A percentile compares a stretch with the other conserved stretches of the same genome.
Conservation (phyloP, 768 basidiomycete genomes). For the Neoboletus brunneissimus region DNA sequence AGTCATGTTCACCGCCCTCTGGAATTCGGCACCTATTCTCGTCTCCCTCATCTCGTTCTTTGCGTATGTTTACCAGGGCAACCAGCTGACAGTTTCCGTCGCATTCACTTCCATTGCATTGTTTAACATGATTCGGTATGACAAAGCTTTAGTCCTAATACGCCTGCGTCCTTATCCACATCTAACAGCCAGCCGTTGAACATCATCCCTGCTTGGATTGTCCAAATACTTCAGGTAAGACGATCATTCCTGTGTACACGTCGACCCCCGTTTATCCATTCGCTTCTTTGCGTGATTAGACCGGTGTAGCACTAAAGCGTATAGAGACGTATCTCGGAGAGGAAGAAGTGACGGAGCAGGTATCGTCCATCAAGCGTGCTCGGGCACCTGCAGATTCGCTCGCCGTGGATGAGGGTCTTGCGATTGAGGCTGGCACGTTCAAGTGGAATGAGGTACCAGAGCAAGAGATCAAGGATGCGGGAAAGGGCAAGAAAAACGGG, state of each 20-base stretch:
- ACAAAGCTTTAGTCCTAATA: neutral
- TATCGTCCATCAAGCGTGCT: conserved; percentile 51
- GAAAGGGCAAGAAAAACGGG: conserved; percentile 18
- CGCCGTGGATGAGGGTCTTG: conserved; percentile 37
- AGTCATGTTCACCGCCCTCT: conserved; percentile 67
- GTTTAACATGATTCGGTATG: conserved; percentile 78
- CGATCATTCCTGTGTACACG: neutral
- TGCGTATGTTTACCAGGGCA: conserved; percentile 65
- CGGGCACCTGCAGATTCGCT: conserved; percentile 24
- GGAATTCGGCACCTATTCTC: conserved; percentile 73
- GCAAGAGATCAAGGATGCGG: conserved; percentile 24
- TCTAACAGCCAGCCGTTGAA: conserved; percentile 60
- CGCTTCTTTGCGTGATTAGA: conserved; percentile 29
- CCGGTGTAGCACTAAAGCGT: conserved; percentile 55
- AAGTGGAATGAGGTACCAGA: conserved; percentile 53
- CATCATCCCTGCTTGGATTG: conserved; percentile 76
- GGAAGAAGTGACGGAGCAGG: conserved; percentile 60
- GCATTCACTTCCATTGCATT: conserved; percentile 90
- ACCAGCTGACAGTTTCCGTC: conserved; percentile 70
- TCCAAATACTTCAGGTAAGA: conserved; percentile 63
- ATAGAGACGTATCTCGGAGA: conserved; percentile 60
- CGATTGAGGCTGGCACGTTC: conserved; percentile 51
- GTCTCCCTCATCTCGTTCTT: conserved; percentile 82
- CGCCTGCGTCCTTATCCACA: neutral
- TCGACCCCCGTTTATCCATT: neutral